Base-by-base conservation (phyloP, 2,329 filamentous ascomycete species). In the Beauveria sp. region DNA sequence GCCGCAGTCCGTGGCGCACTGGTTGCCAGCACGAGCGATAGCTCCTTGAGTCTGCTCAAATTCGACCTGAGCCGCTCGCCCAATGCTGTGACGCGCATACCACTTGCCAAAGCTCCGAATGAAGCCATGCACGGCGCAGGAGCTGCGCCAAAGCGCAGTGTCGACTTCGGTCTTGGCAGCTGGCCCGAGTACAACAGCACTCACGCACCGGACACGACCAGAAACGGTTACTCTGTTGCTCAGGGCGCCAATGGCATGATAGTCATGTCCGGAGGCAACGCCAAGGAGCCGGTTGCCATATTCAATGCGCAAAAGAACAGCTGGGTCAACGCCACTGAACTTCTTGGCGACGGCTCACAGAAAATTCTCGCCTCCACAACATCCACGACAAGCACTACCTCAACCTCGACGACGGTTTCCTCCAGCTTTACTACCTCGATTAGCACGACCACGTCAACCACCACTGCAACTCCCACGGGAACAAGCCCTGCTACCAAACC, bases 181-280 rank as follows among this genome's bases (percentile, higher is more conserved):
- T 96, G 91, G 85, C 92, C 93, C 2, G 69, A 79, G 3, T 97
- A 97, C 74, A 93, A 97, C 74, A 80, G 77, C 58, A 88, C 87
- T 1, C 74, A 87, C 48, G 93, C 89, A 0, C 89, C 93, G 0
- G 69, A 64, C 2, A 78, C 75, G 9, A 84, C 80, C 6, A 83
- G 92, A 66, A 79, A 79, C n/a, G 83, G 85, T 52, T 96, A 86
- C 69, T 88, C 90, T 0, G 72, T 96, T 18, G 89, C 92, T 0
- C 83, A 88, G 67, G 86, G 84, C 64, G 69, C 80, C 1, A 75
- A 83, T 65, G 90, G 88, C 3, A 76, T 88, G 65, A 84, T 93
- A 1, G 88, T 95, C 16, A 85, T 96, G 64, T 86, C 88, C n/a
- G 90, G 92, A 50, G 92, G 92, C 28, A 86, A 83, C 67, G 74